These are phyloP conservation scores for Phytopythium kandeliae DNA, from an alignment of 352 stramenopile genomes.

Conservation along the genomic window DNA sequence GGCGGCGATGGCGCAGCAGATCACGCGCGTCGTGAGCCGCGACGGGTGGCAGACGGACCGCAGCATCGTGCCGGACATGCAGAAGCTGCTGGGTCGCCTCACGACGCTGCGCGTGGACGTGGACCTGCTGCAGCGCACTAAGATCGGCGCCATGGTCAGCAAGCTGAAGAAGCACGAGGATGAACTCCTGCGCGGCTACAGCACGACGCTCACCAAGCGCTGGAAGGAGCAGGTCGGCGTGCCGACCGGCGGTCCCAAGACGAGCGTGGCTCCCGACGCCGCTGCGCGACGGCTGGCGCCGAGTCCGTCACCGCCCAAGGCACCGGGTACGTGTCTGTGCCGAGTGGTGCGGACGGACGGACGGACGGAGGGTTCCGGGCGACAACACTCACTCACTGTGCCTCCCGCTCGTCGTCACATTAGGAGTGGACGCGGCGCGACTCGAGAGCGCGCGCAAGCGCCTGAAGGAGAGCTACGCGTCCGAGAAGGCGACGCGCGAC, in stretches of 20 bases:
- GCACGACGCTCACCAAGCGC: constrained; percentile 72
- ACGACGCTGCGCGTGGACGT: constrained; percentile 75
- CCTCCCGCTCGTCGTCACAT: not conserved
- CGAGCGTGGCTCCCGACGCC: not conserved
- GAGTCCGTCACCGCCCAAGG: constrained; percentile 22
- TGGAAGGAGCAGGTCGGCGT: constrained; percentile 77
- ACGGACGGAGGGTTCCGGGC: too few relatives aligned
- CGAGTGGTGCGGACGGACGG: too few relatives aligned
- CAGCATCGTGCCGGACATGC: constrained; percentile 54
- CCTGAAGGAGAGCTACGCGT: constrained; percentile 72
- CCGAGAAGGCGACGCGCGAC: constrained; percentile 61
- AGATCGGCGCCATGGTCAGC: constrained; percentile 76
- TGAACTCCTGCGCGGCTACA: constrained; percentile 76
- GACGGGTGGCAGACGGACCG: constrained; percentile 61
- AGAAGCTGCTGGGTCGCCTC: constrained; percentile 62
- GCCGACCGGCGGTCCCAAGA: not conserved
- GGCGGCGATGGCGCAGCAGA: constrained; percentile 59
- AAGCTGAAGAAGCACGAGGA: constrained; percentile 86
- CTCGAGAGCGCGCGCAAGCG: constrained; percentile 69
- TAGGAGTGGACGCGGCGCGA: constrained; percentile 26
- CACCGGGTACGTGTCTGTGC: too few relatives aligned
- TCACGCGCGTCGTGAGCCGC: constrained; percentile 53
- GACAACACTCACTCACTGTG: not conserved
- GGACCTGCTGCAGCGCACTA: constrained; percentile 66
- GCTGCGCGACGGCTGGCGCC: constrained; percentile 11